phyloP scores from a whole-genome alignment of 768 basidiomycete genomes.

The Leccinum incarnatum region DNA sequence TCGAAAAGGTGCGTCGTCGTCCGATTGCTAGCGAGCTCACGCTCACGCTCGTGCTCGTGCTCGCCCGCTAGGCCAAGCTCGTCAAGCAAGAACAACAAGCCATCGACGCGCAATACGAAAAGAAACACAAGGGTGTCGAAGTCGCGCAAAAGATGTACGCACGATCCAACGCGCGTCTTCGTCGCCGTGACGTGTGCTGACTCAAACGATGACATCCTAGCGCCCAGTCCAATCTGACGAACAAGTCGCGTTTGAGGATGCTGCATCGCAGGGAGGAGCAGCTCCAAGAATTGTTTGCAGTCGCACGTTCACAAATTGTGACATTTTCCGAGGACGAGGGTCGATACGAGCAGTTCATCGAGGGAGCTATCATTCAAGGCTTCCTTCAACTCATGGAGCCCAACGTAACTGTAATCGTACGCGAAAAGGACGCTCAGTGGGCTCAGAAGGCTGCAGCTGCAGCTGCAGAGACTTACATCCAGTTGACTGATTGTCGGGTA shows the following conservation, averaged over 20 bases:
- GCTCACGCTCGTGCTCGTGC: not conserved
- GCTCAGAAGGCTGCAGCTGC: slow-evolving; percentile 61
- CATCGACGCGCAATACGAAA: slow-evolving; percentile 92
- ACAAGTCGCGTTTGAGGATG: slow-evolving; percentile 89
- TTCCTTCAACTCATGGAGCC: slow-evolving; percentile 81
- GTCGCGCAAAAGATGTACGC: slow-evolving; percentile 94
- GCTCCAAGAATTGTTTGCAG: slow-evolving; percentile 81
- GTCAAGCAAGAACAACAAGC: slow-evolving; percentile 95
- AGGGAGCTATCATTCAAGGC: slow-evolving; percentile 83
- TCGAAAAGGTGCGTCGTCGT: slow-evolving; percentile 75
- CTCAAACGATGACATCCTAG: slow-evolving; percentile 38
- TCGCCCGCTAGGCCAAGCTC: slow-evolving; percentile 75
- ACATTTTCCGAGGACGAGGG: slow-evolving; percentile 61
- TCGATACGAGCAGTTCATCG: slow-evolving; percentile 78
- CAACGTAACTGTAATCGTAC: slow-evolving; percentile 59
- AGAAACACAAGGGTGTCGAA: slow-evolving; percentile 93
- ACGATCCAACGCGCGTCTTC: not conserved
- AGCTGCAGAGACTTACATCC: slow-evolving; percentile 67
- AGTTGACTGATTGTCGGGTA: slow-evolving; percentile 71
- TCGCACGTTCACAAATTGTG: slow-evolving; percentile 61
- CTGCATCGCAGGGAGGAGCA: slow-evolving; percentile 91
- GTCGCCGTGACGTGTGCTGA: slow-evolving; percentile 1
- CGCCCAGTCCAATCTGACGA: slow-evolving; percentile 92
- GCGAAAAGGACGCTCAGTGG: slow-evolving; percentile 61
- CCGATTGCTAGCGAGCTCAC: not conserved